Percentiles rank a stretch among this genome's conserved stretches.
These are phyloP conservation scores for Thermothielavioides terrestris DNA, from an alignment of 495 filamentous ascomycete genomes.

Conservation along the genomic window DNA sequence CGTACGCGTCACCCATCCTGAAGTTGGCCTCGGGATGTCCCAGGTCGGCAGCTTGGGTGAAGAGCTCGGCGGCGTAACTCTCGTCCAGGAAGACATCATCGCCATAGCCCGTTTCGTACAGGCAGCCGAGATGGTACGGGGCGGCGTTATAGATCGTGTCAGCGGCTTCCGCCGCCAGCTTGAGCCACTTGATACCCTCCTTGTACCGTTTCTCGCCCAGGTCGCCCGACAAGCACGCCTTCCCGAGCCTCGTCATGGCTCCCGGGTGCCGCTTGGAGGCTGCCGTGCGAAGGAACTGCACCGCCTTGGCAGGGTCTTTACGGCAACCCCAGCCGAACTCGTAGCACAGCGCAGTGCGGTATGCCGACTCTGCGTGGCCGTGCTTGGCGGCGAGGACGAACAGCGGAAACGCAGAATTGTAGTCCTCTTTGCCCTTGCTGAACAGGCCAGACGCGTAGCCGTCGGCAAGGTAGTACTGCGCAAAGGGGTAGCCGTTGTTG, in stretches of 20 bases:
- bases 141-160: slow-evolving; percentile 87
- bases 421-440: slow-evolving; percentile 82
- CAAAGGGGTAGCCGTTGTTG: slow-evolving; percentile 85
- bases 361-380: slow-evolving; percentile 92
- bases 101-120: slow-evolving; percentile 85
- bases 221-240: slow-evolving; percentile 81
- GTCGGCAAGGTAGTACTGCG: slow-evolving; percentile 94
- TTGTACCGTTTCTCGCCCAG: slow-evolving; percentile 80
- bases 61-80: slow-evolving; percentile 85
- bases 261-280: slow-evolving; percentile 93
- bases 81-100: slow-evolving; percentile 88
- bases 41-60: slow-evolving; percentile 87
- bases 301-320: slow-evolving; percentile 80
- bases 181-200: slow-evolving; percentile 95
- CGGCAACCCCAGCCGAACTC: slow-evolving; percentile 96
- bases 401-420: slow-evolving; percentile 80
- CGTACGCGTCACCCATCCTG: slow-evolving; percentile 91
- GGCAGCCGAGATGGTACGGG: slow-evolving; percentile 78
- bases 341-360: slow-evolving; percentile 88
- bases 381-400: slow-evolving; percentile 94
- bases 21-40: slow-evolving; percentile 79
- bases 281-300: slow-evolving; percentile 82
- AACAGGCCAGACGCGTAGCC: slow-evolving; percentile 92
- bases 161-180: slow-evolving; percentile 79
- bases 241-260: slow-evolving; percentile 84